These are phyloP conservation scores for Scutellaria minor DNA, from an alignment of 257 asterid genomes.

Conservation along the genomic window DNA sequence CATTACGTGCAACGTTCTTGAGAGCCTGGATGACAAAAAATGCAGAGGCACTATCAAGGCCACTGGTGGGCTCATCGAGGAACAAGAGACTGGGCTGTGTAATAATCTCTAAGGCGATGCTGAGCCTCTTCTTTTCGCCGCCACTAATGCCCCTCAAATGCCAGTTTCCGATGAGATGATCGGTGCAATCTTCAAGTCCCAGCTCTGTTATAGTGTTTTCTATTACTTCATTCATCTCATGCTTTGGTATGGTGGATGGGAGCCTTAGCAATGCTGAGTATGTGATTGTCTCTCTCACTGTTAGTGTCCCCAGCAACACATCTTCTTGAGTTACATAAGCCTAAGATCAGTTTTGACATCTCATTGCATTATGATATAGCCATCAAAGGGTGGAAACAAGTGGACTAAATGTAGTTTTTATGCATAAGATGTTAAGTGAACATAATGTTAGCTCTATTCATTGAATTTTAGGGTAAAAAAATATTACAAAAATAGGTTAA, in stretches of 20 bases:
- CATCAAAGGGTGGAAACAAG: too few species aligned
- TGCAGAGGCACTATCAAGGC: slow-evolving; percentile 85
- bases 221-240: slow-evolving; percentile 44
- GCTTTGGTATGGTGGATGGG: slow-evolving; percentile 48
- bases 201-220: slow-evolving; percentile 64
- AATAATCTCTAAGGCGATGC: slow-evolving; percentile 87
- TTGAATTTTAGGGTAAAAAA: too few species aligned
- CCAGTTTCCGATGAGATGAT: slow-evolving; percentile 84
- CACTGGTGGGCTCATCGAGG: slow-evolving; percentile 92
- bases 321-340: slow-evolving; percentile 95
- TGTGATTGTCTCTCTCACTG: slow-evolving; percentile 76
- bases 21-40: slow-evolving; percentile 78
- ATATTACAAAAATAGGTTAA: too few species aligned
- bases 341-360: slow-evolving; percentile 37
- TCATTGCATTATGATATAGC: too few species aligned
- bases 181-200: slow-evolving; percentile 84
- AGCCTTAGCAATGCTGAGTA: slow-evolving; percentile 78
- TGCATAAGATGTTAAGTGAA: too few species aligned
- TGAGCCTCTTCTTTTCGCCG: slow-evolving; percentile 89
- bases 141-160: slow-evolving; percentile 90
- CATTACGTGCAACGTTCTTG: slow-evolving; percentile 58
- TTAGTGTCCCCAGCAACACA: slow-evolving; percentile 74
- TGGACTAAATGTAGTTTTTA: too few species aligned
- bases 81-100: slow-evolving; percentile 69
- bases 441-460: too few species aligned